These are phyloP conservation scores for Onygena corvina DNA, from an alignment of 2,329 filamentous ascomycete species.

Conservation along the genomic window DNA sequence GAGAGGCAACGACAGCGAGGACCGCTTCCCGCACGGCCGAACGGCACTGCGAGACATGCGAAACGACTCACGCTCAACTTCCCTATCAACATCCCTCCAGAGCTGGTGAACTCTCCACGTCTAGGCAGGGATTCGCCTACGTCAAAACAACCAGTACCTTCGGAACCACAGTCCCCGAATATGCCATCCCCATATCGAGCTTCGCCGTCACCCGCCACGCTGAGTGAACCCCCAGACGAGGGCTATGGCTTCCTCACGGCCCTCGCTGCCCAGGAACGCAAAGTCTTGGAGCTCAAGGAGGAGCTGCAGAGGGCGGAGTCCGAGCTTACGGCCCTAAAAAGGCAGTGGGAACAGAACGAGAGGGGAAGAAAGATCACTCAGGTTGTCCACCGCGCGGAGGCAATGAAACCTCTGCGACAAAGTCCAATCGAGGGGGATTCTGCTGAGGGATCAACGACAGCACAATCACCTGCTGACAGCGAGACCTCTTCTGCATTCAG, in stretches of 20 bases:
- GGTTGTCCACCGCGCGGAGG: slow-evolving; percentile 47
- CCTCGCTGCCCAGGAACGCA: slow-evolving; percentile 81
- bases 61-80: slow-evolving; percentile 39
- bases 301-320: slow-evolving; percentile 73
- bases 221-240: slow-evolving; percentile 34
- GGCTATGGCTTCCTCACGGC: slow-evolving; percentile 66
- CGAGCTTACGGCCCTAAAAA: slow-evolving; percentile 66
- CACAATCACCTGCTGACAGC: neutral
- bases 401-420: slow-evolving; percentile 45
- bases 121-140: slow-evolving; percentile 22
- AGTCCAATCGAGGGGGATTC: neutral
- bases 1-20: slow-evolving; percentile 22
- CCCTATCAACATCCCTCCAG: slow-evolving; percentile 31
- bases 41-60: slow-evolving; percentile 29
- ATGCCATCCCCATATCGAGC: slow-evolving; percentile 24
- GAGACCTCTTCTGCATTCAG: slow-evolving; percentile 10
- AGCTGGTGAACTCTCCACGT: neutral
- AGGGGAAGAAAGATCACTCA: slow-evolving; percentile 62
- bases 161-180: slow-evolving; percentile 22
- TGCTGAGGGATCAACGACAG: neutral
- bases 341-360: slow-evolving; percentile 69
- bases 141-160: neutral
- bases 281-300: slow-evolving; percentile 80
- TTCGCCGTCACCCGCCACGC: slow-evolving; percentile 13
- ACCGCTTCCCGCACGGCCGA: slow-evolving; percentile 26